These are phyloP conservation scores for Solanum aculeatissimum DNA, from an alignment of 305 asterid genomes.

Conservation along the genomic window DNA sequence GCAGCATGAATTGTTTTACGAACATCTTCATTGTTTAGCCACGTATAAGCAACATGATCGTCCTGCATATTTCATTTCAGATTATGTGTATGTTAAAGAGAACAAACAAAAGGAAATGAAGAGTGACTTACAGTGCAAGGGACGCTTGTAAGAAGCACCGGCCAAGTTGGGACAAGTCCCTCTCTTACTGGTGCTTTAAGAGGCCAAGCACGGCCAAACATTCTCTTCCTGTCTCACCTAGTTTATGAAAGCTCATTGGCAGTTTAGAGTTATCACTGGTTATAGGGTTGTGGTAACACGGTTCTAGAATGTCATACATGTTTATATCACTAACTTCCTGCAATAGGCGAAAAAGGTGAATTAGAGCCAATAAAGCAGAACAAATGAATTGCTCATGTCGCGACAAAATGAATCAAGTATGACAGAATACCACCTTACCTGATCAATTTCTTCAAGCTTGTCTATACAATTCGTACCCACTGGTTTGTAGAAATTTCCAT, in stretches of 20 bases:
- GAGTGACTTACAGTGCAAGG: conserved; percentile 68
- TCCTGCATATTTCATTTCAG: conserved; percentile 26
- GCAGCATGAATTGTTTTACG: conserved; percentile 85
- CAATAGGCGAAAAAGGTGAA: conserved; percentile 2
- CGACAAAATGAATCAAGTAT: background rate
- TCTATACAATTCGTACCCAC: conserved; percentile 28
- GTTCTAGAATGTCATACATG: conserved; percentile 78
- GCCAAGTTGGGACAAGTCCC: conserved; percentile 85
- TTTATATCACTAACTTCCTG: conserved; percentile 53
- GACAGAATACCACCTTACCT: conserved; percentile 22
- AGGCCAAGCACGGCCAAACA: conserved; percentile 99
- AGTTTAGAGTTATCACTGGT: conserved; percentile 17
- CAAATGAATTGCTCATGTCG: background rate
- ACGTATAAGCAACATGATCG: conserved; percentile 66
- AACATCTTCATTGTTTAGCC: conserved; percentile 71
- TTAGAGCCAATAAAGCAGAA: background rate
- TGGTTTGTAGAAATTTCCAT: conserved; percentile 51
- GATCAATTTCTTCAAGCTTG: conserved; percentile 44
- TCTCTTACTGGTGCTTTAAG: conserved; percentile 75
- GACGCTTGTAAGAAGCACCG: conserved; percentile 42
- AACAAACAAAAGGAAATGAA: background rate
- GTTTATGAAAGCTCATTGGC: conserved; percentile 74
- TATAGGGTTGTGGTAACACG: conserved; percentile 59
- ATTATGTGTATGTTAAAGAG: background rate
- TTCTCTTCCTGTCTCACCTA: conserved; percentile 85